Evolutionary conservation across 129 eudicot genomes (phyloP), one percentile per base, ranked within the genome.

Genomic region (Pittosporum tobira): DNA sequence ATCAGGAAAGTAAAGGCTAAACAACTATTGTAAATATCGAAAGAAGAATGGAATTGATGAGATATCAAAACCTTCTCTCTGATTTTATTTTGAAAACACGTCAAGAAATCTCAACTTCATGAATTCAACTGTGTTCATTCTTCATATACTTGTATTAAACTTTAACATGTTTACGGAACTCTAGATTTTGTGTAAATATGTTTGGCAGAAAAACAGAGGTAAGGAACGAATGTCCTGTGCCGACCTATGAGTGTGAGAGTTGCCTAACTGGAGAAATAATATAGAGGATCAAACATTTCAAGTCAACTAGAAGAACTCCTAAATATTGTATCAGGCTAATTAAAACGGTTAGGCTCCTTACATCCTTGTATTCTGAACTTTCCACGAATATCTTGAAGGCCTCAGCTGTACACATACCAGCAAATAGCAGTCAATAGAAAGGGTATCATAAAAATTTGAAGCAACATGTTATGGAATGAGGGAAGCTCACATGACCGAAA

Each of bases 401-500:
- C 45, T 85, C 95, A 10, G 79, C 97, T 90, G 87, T 61, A 61
- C 43, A 68, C 30, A 57, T n/a, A 68, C 52, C 67, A 62, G 62
- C 30, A 38, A 49, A 59, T 25, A 65, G 57, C 24, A 23, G 48
- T 64, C 58, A 66, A 47, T n/a, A 47, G 57, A 48, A 16, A 34
- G 26, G 36, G 51, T 57, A 28, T 4, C 24, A 14, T 20, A 56
- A 56, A 61, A 31, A 43, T 25, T n/a, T 36, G 26, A 42, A 25
- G 28, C 29, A 44, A 61, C 38, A 48, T 26, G 45, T 43, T 22
- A 54, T 10, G 36, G 22, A 51, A 37, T 61, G 21, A 49, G 59
- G 52, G 49, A 19, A 18, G 61, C 86, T 90, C 61, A 90, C 97
- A 68, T 69, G 97, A 90, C 59, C 97, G 94, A 72, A 82, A 85